These are phyloP conservation scores for Penicillium bovifimosum DNA, from an alignment of 495 filamentous ascomycete genomes.

Conservation along the genomic window DNA sequence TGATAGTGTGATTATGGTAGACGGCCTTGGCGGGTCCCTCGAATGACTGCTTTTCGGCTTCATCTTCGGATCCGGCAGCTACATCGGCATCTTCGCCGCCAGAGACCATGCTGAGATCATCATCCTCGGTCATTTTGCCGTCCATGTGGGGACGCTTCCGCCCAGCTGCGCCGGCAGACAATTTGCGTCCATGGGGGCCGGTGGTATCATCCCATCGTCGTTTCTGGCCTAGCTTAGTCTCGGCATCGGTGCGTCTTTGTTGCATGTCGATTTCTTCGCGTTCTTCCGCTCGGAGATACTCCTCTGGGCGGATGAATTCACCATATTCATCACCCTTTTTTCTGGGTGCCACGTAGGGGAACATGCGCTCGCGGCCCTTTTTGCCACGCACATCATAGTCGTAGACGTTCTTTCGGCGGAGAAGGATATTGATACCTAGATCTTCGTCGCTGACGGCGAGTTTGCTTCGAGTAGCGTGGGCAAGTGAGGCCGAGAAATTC, in stretches of 20 bases:
- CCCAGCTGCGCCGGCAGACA: constrained; percentile 25
- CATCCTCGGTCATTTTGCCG: constrained; percentile 39
- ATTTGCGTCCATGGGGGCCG: constrained; percentile 35
- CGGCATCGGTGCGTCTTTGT: constrained; percentile 42
- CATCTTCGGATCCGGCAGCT: constrained; percentile 43
- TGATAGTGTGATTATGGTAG: constrained; percentile 52
- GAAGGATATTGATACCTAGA: constrained; percentile 80
- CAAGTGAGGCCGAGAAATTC: constrained; percentile 77
- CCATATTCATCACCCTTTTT: constrained; percentile 87
- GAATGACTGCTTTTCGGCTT: constrained; percentile 42
- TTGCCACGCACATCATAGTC: constrained; percentile 93
- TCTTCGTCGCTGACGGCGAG: constrained; percentile 78
- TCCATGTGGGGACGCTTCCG: constrained; percentile 47
- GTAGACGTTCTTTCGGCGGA: constrained; percentile 80
- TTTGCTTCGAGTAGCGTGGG: constrained; percentile 75
- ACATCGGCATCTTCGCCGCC: constrained; percentile 43
- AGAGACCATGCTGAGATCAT: constrained; percentile 36
- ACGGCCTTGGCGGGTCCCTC: constrained; percentile 71
- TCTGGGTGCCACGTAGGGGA: constrained; percentile 75
- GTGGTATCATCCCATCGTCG: constrained; percentile 78
- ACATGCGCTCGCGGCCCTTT: constrained; percentile 89
- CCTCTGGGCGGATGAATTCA: constrained; percentile 86
- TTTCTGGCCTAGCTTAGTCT: constrained; percentile 82
- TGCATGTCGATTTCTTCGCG: constrained; percentile 70
- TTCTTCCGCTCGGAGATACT: constrained; percentile 91